Percentiles rank a stretch among this genome's conserved stretches.
Evolutionary conservation across 2,329 filamentous ascomycete species (phyloP).

Genomic region (Monosporascus cannonballus): DNA sequence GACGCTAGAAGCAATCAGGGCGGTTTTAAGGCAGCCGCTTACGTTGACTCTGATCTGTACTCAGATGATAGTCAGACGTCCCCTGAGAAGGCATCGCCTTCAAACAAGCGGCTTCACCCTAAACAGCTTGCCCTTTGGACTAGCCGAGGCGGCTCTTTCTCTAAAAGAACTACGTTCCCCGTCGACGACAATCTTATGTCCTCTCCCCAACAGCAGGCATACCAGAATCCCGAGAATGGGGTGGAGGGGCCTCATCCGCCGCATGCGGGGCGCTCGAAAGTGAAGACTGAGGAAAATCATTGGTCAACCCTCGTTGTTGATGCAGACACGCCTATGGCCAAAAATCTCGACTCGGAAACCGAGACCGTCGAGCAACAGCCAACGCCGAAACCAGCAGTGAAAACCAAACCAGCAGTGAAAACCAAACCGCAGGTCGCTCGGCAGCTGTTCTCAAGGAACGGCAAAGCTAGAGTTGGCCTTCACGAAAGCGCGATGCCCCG

Average conservation of each 20-base stretch:
- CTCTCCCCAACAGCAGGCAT: conserved; percentile 13
- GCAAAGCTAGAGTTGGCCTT: conserved; percentile 12
- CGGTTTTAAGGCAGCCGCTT: conserved; percentile 13
- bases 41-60: conserved; percentile 16
- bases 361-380: conserved; percentile 19
- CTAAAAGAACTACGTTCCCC: conserved; percentile 13
- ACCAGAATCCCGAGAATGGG: conserved; percentile 16
- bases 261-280: conserved; percentile 9
- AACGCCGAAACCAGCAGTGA: conserved; percentile 19
- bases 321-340: conserved; percentile 21
- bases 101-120: conserved; percentile 18
- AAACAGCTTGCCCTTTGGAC: conserved; percentile 14
- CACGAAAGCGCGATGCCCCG: conserved; percentile 23
- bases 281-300: conserved; percentile 16
- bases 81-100: conserved; percentile 23
- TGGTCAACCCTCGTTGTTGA: conserved; percentile 25
- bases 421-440: conserved; percentile 20
- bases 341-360: conserved; percentile 18
- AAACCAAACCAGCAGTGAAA: conserved; percentile 19
- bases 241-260: conserved; percentile 13
- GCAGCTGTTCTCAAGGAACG: conserved; percentile 19
- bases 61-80: conserved; percentile 21
- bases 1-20: conserved; percentile 20
- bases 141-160: conserved; percentile 18
- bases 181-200: conserved; percentile 10